Evolutionary conservation across 805 yeast genomes (phyloP).

Genomic region (Metschnikowia corniflorae): DNA sequence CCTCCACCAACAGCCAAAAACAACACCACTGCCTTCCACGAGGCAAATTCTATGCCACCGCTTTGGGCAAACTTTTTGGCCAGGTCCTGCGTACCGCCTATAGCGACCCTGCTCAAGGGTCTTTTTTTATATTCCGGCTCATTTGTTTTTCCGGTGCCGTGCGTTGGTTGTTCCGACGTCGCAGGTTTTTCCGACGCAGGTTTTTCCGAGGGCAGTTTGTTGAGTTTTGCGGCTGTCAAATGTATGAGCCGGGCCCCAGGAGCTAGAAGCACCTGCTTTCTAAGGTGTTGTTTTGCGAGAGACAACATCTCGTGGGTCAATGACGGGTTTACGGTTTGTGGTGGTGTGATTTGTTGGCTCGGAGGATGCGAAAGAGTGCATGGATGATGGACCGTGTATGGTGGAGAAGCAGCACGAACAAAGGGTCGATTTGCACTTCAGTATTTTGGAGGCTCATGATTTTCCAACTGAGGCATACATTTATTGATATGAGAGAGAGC

Average conservation of each 20-base stretch:
- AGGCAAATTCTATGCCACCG: conserved; percentile 62
- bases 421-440: too few species aligned
- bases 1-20: conserved; percentile 69
- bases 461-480: too few species aligned
- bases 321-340: too few species aligned
- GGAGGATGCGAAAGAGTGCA: too few species aligned
- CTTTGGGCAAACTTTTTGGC: conserved; percentile 35
- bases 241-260: conserved; percentile 3
- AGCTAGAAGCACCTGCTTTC: neutral
- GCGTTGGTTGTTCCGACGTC: too few species aligned
- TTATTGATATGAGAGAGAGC: too few species aligned
- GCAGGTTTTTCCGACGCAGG: neutral
- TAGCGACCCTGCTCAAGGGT: conserved; percentile 76
- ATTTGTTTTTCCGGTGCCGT: too few species aligned
- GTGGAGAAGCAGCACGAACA: too few species aligned
- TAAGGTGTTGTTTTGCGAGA: neutral
- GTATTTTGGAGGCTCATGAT: too few species aligned
- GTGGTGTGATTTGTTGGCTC: too few species aligned
- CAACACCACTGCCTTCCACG: conserved; percentile 79
- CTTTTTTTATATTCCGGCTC: conserved; percentile 31
- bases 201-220: neutral
- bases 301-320: conserved; percentile 4
- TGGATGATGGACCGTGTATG: too few species aligned
- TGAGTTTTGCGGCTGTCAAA: conserved; percentile 3
- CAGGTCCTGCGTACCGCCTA: conserved; percentile 52